Base-by-base conservation (phyloP, 2,329 filamentous ascomycete genomes). In the Fusarium nodosum region DNA sequence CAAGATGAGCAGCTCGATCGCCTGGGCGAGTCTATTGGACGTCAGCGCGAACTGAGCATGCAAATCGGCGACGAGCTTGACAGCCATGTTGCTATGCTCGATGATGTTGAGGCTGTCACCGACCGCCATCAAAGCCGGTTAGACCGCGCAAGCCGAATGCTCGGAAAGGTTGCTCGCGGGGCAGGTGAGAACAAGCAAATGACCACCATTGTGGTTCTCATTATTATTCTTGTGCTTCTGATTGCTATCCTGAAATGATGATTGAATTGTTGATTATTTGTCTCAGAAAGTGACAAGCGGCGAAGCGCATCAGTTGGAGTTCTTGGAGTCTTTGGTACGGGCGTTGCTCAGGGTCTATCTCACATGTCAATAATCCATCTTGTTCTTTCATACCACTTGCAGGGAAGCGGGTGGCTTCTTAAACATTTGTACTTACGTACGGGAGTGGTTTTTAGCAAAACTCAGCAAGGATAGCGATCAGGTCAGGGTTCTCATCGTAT, bases 31-130 rank as follows among this genome's bases (percentile, higher is more conserved):
- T 93, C 89, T 60, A 97, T 99, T 72, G 88, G 92, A 6, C 88
- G 96, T 39, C 96, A 98, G 83, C 86, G 97, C 51, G 93, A 98
- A 82, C 85, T 99, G 66, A 94, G 91, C 77, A 97, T 97, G 83
- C 93, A 96, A 82, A 98, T 99, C 75, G 95, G 96, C 31, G 93
- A 97, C 78, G 96, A 99, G 84, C 85, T 99, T 36, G 96, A 98
- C 74, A 91, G 90, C 72, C 96, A 99, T 75, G 92, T 97, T 38
- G 86, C 91, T 72, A 85, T 99, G 84, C 84, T 99, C 31, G 95
- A 97, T 78, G 95, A 97, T 74, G 89, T 97, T 45, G 96, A 98
- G 76, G 87, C 87, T 45, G 87, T 91, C 22, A 92, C 94, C 10
- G 94, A 97, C 78, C 84, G 94, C 60, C 94, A 98, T 81, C 87